phyloP scores from a whole-genome alignment of 2,329 filamentous ascomycete species.

The Hymenoscyphus infarciens region DNA sequence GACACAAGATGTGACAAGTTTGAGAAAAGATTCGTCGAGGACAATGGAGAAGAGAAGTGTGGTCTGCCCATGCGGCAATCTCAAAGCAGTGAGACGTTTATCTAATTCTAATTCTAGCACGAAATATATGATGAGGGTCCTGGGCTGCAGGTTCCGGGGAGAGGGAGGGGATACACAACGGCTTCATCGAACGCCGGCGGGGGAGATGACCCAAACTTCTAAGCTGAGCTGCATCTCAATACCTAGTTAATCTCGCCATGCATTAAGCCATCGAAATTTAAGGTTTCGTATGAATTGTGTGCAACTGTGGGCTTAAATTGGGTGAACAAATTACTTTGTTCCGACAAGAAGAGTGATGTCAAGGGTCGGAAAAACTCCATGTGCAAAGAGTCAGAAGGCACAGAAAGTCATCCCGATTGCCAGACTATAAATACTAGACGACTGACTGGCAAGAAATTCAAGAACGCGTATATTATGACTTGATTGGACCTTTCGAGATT shows the following conservation, averaged over 20 bases:
- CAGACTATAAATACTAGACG: neutral
- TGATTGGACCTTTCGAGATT: neutral
- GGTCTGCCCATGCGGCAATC: constrained; percentile 9
- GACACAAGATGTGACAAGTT: neutral
- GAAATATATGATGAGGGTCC: constrained; percentile 7
- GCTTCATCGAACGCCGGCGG: constrained; percentile 11
- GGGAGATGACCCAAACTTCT: neutral
- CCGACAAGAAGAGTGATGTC: neutral
- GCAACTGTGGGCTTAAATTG: neutral
- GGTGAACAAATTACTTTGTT: neutral
- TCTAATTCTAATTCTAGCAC: constrained; percentile 17
- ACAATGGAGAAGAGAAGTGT: neutral
- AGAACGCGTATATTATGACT: neutral
- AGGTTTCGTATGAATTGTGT: constrained; percentile 8
- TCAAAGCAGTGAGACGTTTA: constrained; percentile 10
- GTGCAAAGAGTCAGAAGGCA: neutral
- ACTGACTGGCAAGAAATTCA: neutral
- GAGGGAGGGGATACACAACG: constrained; percentile 9
- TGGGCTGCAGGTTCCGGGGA: constrained; percentile 12
- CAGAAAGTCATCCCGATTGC: neutral
- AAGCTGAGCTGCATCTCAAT: neutral
- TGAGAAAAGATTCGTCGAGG: neutral
- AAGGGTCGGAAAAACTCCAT: neutral
- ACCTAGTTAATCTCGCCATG: constrained; percentile 11
- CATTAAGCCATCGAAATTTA: constrained; percentile 13